Conservation (phyloP, 371 early-diverging fungal genomes). For the Rhizopus stolonifer region DNA sequence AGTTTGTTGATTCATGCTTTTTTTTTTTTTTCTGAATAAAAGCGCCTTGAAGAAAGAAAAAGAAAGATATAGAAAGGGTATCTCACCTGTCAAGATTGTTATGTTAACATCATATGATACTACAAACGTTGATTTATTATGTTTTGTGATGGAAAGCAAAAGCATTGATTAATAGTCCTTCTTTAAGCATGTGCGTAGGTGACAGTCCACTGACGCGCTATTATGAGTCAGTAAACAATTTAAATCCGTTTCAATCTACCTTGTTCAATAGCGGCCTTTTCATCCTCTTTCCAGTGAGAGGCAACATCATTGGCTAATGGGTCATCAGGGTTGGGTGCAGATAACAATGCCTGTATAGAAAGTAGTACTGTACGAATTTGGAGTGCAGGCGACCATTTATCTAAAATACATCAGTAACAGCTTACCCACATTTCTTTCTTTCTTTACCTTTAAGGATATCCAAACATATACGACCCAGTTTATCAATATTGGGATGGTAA, state of each 20-base stretch:
- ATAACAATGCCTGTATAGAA: conserved; percentile 97
- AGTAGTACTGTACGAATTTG: conserved; percentile 97
- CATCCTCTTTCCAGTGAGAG: conserved; percentile 98
- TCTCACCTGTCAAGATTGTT: too few species aligned
- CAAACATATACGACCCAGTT: conserved; percentile 97
- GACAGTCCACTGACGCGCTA: conserved; percentile 34
- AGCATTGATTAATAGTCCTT: too few species aligned
- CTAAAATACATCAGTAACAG: conserved; percentile 42
- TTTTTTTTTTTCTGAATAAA: too few species aligned
- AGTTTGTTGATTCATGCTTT: too few species aligned
- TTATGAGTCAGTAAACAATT: not conserved
- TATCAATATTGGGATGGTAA: conserved; percentile 99
- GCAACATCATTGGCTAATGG: conserved; percentile 98
- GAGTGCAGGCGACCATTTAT: conserved; percentile 98
- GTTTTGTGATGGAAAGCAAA: too few species aligned
- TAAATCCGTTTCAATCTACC: conserved; percentile 53
- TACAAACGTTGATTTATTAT: too few species aligned
- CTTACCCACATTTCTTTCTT: not conserved
- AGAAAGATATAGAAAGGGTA: too few species aligned
- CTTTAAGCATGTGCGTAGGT: conserved; percentile 27
- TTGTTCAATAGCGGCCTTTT: conserved; percentile 87
- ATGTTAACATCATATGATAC: too few species aligned
- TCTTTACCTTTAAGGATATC: conserved; percentile 95
- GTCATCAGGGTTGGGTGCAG: conserved; percentile 98
- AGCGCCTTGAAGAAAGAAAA: too few species aligned